A percentile compares a stretch with the other conserved stretches of the same genome.
These are phyloP conservation scores for Helianthus tuberosus DNA, from an alignment of 129 eudicot species.

Conservation along the genomic window DNA sequence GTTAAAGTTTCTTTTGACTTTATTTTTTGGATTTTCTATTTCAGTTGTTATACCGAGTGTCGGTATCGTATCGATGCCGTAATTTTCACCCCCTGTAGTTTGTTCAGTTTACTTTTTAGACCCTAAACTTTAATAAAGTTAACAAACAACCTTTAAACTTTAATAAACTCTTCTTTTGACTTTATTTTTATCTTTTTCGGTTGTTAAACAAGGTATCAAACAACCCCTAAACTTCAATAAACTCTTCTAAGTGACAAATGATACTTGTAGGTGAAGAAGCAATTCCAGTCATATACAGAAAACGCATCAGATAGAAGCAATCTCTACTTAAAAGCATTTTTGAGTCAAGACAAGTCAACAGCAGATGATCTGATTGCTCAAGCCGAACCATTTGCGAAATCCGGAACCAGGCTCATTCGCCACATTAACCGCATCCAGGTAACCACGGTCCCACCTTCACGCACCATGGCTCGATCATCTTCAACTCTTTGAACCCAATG, in stretches of 20 bases:
- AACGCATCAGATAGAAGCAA: conserved; percentile 64
- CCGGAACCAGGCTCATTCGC: conserved; percentile 60
- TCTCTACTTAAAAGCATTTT: conserved; percentile 58
- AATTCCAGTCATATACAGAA: conserved; percentile 55
- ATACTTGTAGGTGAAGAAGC: conserved; percentile 44
- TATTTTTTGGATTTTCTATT: no score
- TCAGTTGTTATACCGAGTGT: no score
- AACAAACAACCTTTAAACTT: no score
- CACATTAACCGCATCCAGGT: conserved; percentile 66
- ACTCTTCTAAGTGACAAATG: not conserved
- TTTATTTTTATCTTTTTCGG: no score
- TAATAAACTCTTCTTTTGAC: no score
- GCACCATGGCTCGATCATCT: not conserved
- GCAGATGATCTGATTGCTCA: conserved; percentile 53
- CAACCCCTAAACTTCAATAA: no score
- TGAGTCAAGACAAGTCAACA: conserved; percentile 32
- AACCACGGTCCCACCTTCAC: conserved; percentile 12
- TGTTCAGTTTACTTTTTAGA: no score
- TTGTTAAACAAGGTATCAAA: no score
- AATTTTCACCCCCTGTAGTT: no score
- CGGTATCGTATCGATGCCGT: no score
- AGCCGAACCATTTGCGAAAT: conserved; percentile 57
- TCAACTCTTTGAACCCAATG: not conserved
- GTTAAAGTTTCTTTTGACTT: no score
- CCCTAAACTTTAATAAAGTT: no score